Percentiles rank a stretch among this genome's conserved stretches.
Conservation (phyloP, 306 rosid species). For the Senna tora region DNA sequence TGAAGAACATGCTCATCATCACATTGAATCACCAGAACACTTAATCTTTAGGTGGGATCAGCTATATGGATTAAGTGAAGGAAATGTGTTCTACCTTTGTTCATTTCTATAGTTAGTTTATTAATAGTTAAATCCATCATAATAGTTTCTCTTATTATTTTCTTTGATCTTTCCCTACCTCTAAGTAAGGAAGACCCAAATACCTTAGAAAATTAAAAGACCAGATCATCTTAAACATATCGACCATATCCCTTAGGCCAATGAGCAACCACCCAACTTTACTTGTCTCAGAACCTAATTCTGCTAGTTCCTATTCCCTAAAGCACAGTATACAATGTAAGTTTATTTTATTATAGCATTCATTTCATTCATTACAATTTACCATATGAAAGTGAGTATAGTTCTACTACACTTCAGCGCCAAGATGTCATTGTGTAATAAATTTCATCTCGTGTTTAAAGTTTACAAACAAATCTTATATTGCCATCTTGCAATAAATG, state of each 20-base stretch:
- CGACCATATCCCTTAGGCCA: neutral
- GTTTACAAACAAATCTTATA: constrained; percentile 22
- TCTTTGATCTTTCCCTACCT: no score
- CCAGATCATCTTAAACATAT: neutral
- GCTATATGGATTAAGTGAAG: no score
- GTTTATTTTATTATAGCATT: neutral
- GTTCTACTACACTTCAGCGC: constrained; percentile 22
- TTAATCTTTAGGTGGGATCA: no score
- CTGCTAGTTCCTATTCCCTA: constrained; percentile 25
- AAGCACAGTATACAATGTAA: neutral
- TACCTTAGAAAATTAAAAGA: neutral
- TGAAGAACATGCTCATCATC: neutral
- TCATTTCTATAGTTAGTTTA: no score
- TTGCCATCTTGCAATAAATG: constrained; percentile 30
- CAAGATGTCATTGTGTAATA: constrained; percentile 19
- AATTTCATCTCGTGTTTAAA: constrained; percentile 21
- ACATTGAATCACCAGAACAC: neutral
- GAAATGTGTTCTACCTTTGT: no score
- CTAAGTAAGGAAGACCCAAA: neutral
- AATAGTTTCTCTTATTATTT: no score
- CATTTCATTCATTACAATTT: neutral
- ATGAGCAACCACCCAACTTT: constrained; percentile 8
- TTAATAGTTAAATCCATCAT: no score
- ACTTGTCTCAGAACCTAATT: neutral
- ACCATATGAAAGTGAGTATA: neutral